Evolutionary conservation across 495 filamentous ascomycete genomes (phyloP).

Genomic region (Tetracladium marchalianum): DNA sequence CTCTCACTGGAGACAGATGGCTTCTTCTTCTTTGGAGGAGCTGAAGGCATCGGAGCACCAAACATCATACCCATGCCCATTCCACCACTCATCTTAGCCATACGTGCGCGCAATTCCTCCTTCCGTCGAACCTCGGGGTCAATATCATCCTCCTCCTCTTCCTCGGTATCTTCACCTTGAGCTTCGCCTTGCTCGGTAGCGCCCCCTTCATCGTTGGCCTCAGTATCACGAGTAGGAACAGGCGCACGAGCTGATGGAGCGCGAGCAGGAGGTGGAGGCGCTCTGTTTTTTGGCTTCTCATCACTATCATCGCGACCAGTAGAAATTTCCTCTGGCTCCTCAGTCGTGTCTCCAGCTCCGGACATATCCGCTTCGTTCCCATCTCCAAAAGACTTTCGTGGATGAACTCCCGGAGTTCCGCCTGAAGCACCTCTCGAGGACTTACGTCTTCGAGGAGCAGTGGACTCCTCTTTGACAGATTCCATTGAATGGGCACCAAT

Average conservation of each 20-base stretch:
- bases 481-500: conserved; percentile 50
- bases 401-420: conserved; percentile 6
- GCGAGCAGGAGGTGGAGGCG: conserved; percentile 19
- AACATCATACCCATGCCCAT: conserved; percentile 98
- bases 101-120: conserved; percentile 83
- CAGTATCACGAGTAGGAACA: conserved; percentile 18
- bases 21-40: conserved; percentile 51
- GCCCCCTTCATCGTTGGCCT: conserved; percentile 29
- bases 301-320: conserved; percentile 69
- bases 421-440: conserved; percentile 42
- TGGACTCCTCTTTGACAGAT: conserved; percentile 31
- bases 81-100: conserved; percentile 97
- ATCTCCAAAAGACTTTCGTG: conserved; percentile 51
- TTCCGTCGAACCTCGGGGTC: conserved; percentile 82
- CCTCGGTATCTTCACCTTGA: conserved; percentile 51
- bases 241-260: conserved; percentile 21
- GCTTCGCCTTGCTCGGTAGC: conserved; percentile 31
- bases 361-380: conserved; percentile 88
- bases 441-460: conserved; percentile 37
- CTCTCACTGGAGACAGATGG: conserved; percentile 27
- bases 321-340: conserved; percentile 67
- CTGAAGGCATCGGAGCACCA: conserved; percentile 54
- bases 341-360: conserved; percentile 70
- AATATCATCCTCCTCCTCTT: conserved; percentile 82
- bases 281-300: conserved; percentile 30